phyloP scores from a whole-genome alignment of 176 grass and related monocot genomes.

The Otatea glauca region DNA sequence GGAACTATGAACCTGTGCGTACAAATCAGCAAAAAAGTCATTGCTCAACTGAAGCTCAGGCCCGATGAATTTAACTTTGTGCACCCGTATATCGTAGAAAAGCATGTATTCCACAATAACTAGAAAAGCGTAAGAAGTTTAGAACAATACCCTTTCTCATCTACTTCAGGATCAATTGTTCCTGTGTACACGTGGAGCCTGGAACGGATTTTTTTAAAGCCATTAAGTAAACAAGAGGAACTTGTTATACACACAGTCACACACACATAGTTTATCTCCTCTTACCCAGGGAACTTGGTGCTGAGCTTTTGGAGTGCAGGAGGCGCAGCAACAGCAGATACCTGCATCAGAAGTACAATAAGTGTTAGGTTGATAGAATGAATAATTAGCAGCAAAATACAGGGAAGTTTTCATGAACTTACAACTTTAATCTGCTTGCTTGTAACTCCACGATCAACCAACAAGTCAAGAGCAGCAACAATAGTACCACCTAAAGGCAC shows the following conservation, averaged over 20 bases:
- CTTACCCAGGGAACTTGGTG: slow-evolving; percentile 88
- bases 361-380: slow-evolving; percentile 22
- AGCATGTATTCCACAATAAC: slow-evolving; percentile 3
- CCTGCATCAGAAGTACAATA: slow-evolving; percentile 42
- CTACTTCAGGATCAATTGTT: slow-evolving; percentile 89
- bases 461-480: slow-evolving; percentile 84
- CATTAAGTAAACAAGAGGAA: slow-evolving; percentile 25
- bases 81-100: not conserved
- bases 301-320: slow-evolving; percentile 92
- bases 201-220: slow-evolving; percentile 20
- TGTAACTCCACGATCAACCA: slow-evolving; percentile 78
- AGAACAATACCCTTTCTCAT: slow-evolving; percentile 90
- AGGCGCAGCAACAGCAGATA: slow-evolving; percentile 89
- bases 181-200: slow-evolving; percentile 93
- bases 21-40: slow-evolving; percentile 9
- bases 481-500: slow-evolving; percentile 90
- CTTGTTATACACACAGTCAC: slow-evolving; percentile 9
- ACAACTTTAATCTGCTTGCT: slow-evolving; percentile 95
- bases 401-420: slow-evolving; percentile 41
- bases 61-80: not conserved
- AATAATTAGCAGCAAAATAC: not conserved
- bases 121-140: not conserved
- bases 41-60: not conserved
- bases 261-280: slow-evolving; percentile 7
- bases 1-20: slow-evolving; percentile 85